Base-by-base conservation (phyloP, 2,329 filamentous ascomycete species). In the Rutstroemia sydowiana region DNA sequence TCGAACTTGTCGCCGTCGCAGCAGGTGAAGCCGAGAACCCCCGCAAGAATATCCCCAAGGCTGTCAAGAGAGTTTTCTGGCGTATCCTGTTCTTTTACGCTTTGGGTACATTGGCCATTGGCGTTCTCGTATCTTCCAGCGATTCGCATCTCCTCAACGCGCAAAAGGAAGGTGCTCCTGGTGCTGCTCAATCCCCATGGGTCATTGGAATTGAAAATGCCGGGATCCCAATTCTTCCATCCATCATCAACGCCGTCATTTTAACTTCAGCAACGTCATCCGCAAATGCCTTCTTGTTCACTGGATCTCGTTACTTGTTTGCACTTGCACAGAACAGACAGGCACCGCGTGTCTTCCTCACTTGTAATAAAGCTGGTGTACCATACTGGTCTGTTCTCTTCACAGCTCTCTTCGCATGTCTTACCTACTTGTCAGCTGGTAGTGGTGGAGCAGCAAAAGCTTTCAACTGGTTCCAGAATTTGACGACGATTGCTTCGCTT, bases 51-150 rank as follows among this genome's bases (percentile, higher is more conserved):
- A 79, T 93, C 67, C 87, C 87, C 0, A 80, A 78, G 37, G 87
- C 87, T 1, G 90, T 82, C 68, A 88, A 88, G 55, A 81, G 84
- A 45, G 86, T 91, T 1, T 90, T 91, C 66, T 90, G 87, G 67
- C 83, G 88, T 30, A 71, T 92, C 30, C 84, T 84, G 0, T 71
- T 78, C 1, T 91, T 92, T 67, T 91, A 90, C 69, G 77, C 88
- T 36, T 74, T 85, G 2, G 87, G 87, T 1, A 81, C 85, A 0
- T 73, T 93, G 2, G 81, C 78, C 18, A 82, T 89, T 4, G 85
- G 86, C 8, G 84, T 89, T 45, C 65, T 88, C 20, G 80, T 91
- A 34, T 77, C 87, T 1, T 84, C 85, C 66, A 75, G 88, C 54
- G 84, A 88, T 59, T 59, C 71, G 1, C 77, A 79, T 39, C 69